Base-by-base conservation (phyloP, 192 early-diverging fungal species). In the Podila minutissima region DNA sequence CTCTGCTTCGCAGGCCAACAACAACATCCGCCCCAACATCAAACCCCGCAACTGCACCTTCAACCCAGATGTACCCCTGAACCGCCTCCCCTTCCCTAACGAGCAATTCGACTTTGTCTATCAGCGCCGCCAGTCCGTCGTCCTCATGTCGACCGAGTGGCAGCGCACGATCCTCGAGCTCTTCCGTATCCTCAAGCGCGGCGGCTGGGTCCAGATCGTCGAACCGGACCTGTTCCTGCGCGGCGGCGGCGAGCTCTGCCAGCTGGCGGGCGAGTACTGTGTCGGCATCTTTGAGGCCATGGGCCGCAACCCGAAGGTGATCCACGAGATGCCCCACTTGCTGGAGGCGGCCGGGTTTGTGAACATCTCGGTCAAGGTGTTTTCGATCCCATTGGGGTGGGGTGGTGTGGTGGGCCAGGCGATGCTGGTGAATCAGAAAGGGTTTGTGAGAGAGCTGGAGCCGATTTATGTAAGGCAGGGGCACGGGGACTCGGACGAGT, bases 51-150 rank as follows among this genome's bases (percentile, higher is more conserved):
- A 76, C 48, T 76, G 74, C 24, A 32, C 20, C 26, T 76, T 76
- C 24, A 28, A 61, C 11, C 41, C 74, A 4, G 74, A 76, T 7
- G 68, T 70, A 3, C 74, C 74, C 12, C 29, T 70, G 38, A 73
- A 70, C 48, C 71, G 82, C 9, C 35, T 85, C 5, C 82, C 84
- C 22, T 85, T 77, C 67, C 26, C 37, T 5, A 73, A 83, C 46
- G 71, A 78, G 15, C 72, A 72, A 15, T 85, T 85, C 55, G 84
- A 85, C 46, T 83, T 83, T 59, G 82, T 85, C n/a, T 68, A 83
- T 41, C 68, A 79, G 32, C 66, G 84, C 12, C 82, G 71, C 2
- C 74, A 76, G 17, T 57, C 62, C 19, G 67, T 85, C 19, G 61
- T 74, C 11, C 58, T 78, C 7, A 64, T 72, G 35, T 65, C 83